These are phyloP conservation scores for Asterophora lycoperdoides DNA, from an alignment of 768 basidiomycete species.

Conservation along the genomic window DNA sequence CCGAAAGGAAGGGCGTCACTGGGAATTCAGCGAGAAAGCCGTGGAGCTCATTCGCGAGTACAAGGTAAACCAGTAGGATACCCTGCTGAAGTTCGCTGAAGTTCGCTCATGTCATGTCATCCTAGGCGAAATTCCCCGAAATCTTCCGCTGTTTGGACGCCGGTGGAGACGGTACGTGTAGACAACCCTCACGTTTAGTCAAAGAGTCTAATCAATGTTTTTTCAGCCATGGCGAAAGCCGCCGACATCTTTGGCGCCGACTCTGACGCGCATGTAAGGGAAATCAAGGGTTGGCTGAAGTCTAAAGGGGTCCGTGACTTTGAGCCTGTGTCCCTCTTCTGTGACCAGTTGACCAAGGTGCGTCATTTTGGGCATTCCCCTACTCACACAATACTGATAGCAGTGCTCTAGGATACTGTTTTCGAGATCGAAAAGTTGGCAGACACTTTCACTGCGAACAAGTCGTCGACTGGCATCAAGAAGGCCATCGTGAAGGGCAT, in stretches of 20 bases:
- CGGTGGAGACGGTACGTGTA: conserved; percentile 62
- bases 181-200: neutral
- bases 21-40: conserved; percentile 94
- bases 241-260: conserved; percentile 55
- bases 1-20: conserved; percentile 73
- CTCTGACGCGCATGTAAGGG: conserved; percentile 67
- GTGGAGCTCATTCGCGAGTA: conserved; percentile 79
- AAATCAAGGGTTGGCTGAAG: conserved; percentile 84
- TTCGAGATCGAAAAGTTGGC: conserved; percentile 73
- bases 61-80: conserved; percentile 43
- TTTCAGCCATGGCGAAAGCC: conserved; percentile 67
- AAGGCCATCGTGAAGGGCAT: conserved; percentile 92
- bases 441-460: conserved; percentile 59
- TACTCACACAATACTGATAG: neutral
- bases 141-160: conserved; percentile 69
- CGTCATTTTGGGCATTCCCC: conserved; percentile 1
- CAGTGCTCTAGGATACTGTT: conserved; percentile 65
- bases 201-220: conserved; percentile 4
- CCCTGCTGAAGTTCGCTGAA: too few relatives aligned
- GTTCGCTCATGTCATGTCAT: neutral
- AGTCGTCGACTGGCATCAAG: conserved; percentile 65
- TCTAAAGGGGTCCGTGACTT: conserved; percentile 83
- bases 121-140: conserved; percentile 75
- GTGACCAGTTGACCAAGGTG: conserved; percentile 89
- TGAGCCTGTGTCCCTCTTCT: conserved; percentile 88